A percentile compares a stretch with the other conserved stretches of the same genome.
Evolutionary conservation across 1,284 basidiomycete species (phyloP).

Genomic region (Heterobasidion annosum): DNA sequence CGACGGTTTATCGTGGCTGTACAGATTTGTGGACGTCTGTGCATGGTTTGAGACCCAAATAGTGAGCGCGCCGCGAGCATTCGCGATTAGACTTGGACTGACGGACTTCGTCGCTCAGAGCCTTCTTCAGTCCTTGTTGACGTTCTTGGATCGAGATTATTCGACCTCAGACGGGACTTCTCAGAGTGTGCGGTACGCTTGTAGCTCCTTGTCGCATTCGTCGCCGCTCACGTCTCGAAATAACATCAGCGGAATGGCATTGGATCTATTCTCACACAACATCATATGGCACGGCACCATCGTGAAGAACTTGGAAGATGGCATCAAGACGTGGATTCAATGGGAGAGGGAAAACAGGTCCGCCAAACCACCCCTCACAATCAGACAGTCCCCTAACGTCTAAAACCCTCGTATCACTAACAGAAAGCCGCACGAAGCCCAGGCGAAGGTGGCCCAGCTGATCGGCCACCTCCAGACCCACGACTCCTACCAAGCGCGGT

Average conservation of each 20-base stretch:
- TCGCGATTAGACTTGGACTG: background rate
- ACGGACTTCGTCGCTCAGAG: conserved; percentile 15
- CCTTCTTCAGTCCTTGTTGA: conserved; percentile 46
- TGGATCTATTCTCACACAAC: conserved; percentile 5
- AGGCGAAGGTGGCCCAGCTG: conserved; percentile 33
- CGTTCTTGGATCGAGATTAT: conserved; percentile 57
- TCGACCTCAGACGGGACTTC: conserved; percentile 27
- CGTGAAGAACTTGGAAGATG: conserved; percentile 3
- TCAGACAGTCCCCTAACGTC: background rate
- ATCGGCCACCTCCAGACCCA: conserved; percentile 46
- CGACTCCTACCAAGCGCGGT: conserved; percentile 39
- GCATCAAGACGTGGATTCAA: conserved; percentile 8
- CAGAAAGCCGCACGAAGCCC: conserved; percentile 21
- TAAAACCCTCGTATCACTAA: background rate
- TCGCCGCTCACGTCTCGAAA: background rate
- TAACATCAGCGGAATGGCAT: conserved; percentile 7
- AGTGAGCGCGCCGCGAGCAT: background rate
- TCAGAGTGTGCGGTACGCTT: conserved; percentile 31
- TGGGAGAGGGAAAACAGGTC: conserved; percentile 8
- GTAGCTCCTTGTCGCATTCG: background rate
- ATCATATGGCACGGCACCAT: conserved; percentile 1
- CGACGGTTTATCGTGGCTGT: conserved; percentile 38
- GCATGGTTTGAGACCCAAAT: conserved; percentile 56
- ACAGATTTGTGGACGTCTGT: conserved; percentile 40
- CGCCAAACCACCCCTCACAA: background rate